A percentile compares a stretch with the other conserved stretches of the same genome.
phyloP scores from a whole-genome alignment of 305 asterid species.

The Fraxinus xanthoxyloides region DNA sequence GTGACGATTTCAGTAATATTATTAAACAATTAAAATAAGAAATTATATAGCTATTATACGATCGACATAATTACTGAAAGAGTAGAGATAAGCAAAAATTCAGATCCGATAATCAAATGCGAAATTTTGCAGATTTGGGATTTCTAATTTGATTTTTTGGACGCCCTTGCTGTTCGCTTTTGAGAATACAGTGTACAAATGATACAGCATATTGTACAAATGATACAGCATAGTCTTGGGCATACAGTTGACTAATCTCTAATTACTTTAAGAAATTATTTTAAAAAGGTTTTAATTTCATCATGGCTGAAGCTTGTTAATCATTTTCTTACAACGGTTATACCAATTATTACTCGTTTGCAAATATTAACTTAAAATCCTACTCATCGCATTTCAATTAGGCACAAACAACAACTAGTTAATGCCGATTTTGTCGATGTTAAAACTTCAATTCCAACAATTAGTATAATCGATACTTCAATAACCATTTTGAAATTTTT shows the following conservation, averaged over 20 bases:
- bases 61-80: constrained; percentile 25
- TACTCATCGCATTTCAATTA: too few species aligned
- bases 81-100: constrained; percentile 19
- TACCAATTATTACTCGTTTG: background rate
- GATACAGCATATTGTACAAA: background rate
- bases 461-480: background rate
- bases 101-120: constrained; percentile 39
- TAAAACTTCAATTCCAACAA: too few species aligned
- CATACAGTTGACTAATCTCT: too few species aligned
- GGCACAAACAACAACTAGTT: too few species aligned
- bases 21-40: background rate
- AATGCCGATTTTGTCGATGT: too few species aligned
- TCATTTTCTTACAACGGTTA: too few species aligned
- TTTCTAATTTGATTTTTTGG: background rate
- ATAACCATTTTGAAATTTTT: background rate
- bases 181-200: background rate
- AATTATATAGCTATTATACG: background rate
- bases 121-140: constrained; percentile 9
- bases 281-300: too few species aligned
- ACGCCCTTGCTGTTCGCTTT: background rate
- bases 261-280: too few species aligned
- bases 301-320: too few species aligned
- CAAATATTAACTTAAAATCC: too few species aligned
- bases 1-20: constrained; percentile 6
- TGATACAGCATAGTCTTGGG: too few species aligned